Base-by-base conservation (phyloP, 352 stramenopile species). In the Globisporangium polare region DNA sequence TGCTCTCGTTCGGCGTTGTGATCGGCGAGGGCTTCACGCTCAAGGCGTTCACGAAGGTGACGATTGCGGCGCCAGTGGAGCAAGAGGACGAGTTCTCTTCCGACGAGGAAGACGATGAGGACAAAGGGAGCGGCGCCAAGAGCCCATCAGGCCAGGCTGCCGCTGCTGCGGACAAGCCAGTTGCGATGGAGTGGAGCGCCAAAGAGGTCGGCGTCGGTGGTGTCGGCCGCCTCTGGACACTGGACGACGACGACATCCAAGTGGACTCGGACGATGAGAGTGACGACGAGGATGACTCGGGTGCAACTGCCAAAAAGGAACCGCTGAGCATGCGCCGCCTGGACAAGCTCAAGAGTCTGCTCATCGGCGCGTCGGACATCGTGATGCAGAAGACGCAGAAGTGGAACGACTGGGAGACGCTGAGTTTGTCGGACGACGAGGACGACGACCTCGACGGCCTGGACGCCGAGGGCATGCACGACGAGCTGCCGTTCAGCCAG, bases 201-300 rank as follows among this genome's bases (percentile, higher is more conserved):
- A 71, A 75, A 39, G 71, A 94, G n/a, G 86, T 95, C 8, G 86
- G 86, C 26, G 67, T 71, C 0, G 77, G 74, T 20, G 86, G 86
- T 22, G 80, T 89, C 9, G 86, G 86, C 17, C 80, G 86, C 5
- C 58, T 94, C 17, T 95, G 86, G 86, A 92, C 83, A 43, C 64
- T 95, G 41, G 86, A 94, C 27, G 88, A 96, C 18, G 86, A 96
- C 51, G 80, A 86, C 31, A 88, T 90, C 65, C 72, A 90, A 61
- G 73, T 87, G 43, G 83, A 92, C 33, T 85, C 70, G 15, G 77
- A 85, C 45, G 84, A 90, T 4, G 65, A 72, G 1, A 77, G 82
- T 17, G 80, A 87, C 6, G 69, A 84, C 0, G 71, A 72, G 20
- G 63, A 76, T n/a, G 68, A 78, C 2, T 63, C 85, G 8, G 68